Conservation (phyloP, 148 eudicot genomes). For the Beta vulgaris region DNA sequence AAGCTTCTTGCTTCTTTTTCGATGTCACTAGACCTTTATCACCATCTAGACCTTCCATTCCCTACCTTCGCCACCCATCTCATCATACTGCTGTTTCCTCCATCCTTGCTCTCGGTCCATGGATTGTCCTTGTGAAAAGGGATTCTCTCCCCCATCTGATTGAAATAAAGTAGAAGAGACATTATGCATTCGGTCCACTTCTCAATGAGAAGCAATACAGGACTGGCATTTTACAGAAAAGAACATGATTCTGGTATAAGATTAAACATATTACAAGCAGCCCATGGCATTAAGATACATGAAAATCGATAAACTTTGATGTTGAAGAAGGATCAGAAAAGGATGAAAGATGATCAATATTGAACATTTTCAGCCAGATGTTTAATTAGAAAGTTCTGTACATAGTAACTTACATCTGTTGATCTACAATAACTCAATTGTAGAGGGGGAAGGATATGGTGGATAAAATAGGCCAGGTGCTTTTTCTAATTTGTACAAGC, state of each 20-base stretch:
- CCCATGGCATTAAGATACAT: not conserved
- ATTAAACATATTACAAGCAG: not conserved
- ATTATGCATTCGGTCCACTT: constrained; percentile 9
- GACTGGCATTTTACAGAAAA: not conserved
- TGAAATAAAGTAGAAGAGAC: constrained; percentile 21
- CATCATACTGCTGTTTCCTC: constrained; percentile 43
- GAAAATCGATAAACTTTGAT: not conserved
- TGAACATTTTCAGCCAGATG: not conserved
- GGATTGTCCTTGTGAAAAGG: constrained; percentile 39
- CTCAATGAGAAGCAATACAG: not conserved
- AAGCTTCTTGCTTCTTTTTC: constrained; percentile 34
- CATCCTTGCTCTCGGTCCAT: constrained; percentile 39
- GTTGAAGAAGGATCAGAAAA: not conserved
- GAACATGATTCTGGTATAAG: too few species aligned
- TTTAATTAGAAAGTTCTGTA: constrained; percentile 13
- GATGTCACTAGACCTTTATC: constrained; percentile 36
- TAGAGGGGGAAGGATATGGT: not conserved
- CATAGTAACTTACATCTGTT: constrained; percentile 20
- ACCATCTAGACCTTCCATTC: constrained; percentile 37
- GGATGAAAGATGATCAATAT: not conserved
- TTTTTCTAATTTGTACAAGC: constrained; percentile 23
- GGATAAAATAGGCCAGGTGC: not conserved
- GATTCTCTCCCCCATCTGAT: constrained; percentile 47
- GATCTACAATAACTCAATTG: constrained; percentile 13
- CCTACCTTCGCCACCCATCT: constrained; percentile 40